A percentile compares a stretch with the other conserved stretches of the same genome.
Evolutionary conservation across 768 basidiomycete genomes (phyloP).

Genomic region (Kwoniella pini): DNA sequence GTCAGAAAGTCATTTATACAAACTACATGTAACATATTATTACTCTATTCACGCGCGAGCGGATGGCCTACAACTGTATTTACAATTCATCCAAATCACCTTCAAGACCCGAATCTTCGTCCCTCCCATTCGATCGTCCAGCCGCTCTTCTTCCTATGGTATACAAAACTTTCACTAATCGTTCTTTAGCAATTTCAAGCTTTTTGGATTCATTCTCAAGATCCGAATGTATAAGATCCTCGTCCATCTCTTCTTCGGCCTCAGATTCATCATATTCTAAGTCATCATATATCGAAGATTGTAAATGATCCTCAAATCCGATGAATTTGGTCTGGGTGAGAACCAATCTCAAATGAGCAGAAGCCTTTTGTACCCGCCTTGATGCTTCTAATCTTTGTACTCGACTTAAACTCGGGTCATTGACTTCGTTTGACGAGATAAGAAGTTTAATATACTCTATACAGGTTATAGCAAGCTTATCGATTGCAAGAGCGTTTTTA

Average conservation of each 20-base stretch:
- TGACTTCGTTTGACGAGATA: conserved; percentile 19
- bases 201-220: conserved; percentile 21
- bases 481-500: conserved; percentile 39
- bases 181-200: conserved; percentile 38
- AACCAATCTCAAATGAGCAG: conserved; percentile 33
- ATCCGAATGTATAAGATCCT: not conserved
- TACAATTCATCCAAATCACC: conserved; percentile 41
- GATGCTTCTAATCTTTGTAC: conserved; percentile 21
- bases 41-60: no score
- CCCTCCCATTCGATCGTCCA: conserved; percentile 25
- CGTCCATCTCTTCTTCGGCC: conserved; percentile 10
- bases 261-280: not conserved
- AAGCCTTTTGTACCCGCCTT: conserved; percentile 24
- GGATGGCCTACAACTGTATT: no score
- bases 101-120: conserved; percentile 45
- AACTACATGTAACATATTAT: not conserved
- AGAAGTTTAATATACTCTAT: conserved; percentile 46
- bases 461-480: conserved; percentile 50
- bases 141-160: conserved; percentile 35
- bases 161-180: conserved; percentile 38
- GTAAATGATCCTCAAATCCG: conserved; percentile 16
- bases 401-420: not conserved
- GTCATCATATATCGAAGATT: conserved; percentile 7
- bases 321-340: conserved; percentile 47
- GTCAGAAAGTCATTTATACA: no score